A percentile compares a stretch with the other conserved stretches of the same genome.
Conservation (phyloP, 352 stramenopile species). For the Pythium periplocum region DNA sequence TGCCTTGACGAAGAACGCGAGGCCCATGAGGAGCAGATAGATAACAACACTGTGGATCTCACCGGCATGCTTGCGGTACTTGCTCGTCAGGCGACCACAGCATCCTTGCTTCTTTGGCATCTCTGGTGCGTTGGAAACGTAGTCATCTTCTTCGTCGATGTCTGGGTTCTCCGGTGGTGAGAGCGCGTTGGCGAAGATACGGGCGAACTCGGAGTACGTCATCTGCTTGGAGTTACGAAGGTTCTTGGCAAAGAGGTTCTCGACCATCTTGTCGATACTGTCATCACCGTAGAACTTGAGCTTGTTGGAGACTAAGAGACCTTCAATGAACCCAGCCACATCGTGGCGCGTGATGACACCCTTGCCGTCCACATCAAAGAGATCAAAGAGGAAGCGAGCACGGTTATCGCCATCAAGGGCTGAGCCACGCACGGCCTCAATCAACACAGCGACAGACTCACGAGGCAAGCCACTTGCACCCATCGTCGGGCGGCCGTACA, state of each 20-base stretch:
- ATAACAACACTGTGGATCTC: conserved; percentile 46
- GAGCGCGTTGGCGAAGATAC: conserved; percentile 32
- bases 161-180: background rate
- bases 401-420: conserved; percentile 43
- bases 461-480: conserved; percentile 22
- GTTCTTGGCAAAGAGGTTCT: conserved; percentile 31
- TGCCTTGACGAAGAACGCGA: conserved; percentile 45
- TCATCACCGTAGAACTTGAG: conserved; percentile 45
- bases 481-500: no score
- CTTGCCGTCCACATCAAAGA: conserved; percentile 46
- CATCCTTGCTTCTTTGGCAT: conserved; percentile 9
- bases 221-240: conserved; percentile 31
- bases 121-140: no score
- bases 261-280: conserved; percentile 28
- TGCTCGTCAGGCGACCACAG: conserved; percentile 22
- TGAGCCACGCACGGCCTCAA: conserved; percentile 53
- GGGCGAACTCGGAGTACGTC: conserved; percentile 51
- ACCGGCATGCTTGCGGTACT: conserved; percentile 38
- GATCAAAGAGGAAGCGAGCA: conserved; percentile 59
- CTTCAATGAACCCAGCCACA: conserved; percentile 52
- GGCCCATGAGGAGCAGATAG: conserved; percentile 36
- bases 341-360: conserved; percentile 43
- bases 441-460: conserved; percentile 46
- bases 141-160: no score
- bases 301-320: conserved; percentile 45